phyloP scores from a whole-genome alignment of 2,329 filamentous ascomycete genomes.

The Aspergillus sp. region DNA sequence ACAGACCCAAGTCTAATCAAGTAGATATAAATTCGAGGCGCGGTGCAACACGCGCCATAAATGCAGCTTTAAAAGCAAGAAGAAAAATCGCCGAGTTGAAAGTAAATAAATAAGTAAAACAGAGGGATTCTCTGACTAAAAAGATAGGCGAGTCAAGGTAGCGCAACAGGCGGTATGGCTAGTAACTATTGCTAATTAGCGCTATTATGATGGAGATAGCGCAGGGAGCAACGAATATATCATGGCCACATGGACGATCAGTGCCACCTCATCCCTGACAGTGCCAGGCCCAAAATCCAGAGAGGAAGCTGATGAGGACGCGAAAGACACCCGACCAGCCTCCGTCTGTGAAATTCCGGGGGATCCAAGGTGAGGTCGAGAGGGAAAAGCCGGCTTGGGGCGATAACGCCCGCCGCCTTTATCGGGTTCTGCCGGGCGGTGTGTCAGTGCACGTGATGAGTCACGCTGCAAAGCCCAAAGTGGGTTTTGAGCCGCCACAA shows the following conservation, averaged over 20 bases:
- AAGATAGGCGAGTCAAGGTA: constrained; percentile 11
- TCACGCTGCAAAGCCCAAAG: constrained; percentile 23
- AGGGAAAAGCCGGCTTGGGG: not conserved
- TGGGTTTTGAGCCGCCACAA: constrained; percentile 43
- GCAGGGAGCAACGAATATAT: not conserved
- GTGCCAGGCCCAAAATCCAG: not conserved
- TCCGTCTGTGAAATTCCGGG: not conserved
- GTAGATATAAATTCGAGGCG: constrained; percentile 2
- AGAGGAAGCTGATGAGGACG: not conserved
- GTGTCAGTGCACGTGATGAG: constrained; percentile 14
- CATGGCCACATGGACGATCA: not conserved
- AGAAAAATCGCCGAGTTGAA: not conserved
- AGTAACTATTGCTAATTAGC: constrained; percentile 21
- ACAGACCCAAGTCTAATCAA: not conserved
- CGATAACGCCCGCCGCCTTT: constrained; percentile 5
- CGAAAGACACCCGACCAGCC: not conserved
- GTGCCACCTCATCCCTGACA: not conserved
- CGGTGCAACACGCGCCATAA: constrained; percentile 6
- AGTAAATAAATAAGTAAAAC: not conserved
- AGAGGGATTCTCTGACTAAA: constrained; percentile 5
- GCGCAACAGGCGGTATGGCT: constrained; percentile 23
- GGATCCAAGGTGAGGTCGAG: not conserved
- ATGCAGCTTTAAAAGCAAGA: not conserved
- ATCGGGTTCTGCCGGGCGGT: constrained; percentile 20
- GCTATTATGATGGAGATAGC: constrained; percentile 7